These are phyloP conservation scores for Moelleriella libera DNA, from an alignment of 2,329 filamentous ascomycete genomes.

Conservation along the genomic window DNA sequence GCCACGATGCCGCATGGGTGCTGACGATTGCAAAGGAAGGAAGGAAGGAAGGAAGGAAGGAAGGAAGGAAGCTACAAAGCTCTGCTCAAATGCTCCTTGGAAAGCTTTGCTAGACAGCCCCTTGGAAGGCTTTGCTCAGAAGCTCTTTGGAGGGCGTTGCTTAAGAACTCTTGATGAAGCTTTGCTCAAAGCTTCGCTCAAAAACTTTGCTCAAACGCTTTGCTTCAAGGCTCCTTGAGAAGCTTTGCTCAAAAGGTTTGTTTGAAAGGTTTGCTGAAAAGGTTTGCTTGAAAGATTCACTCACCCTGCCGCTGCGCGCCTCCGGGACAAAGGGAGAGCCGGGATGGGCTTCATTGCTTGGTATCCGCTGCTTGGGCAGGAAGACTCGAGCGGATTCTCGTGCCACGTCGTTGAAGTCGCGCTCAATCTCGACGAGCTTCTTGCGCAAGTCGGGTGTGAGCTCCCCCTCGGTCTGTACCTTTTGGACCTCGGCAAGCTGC, in stretches of 20 bases:
- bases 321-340: conserved; percentile 40
- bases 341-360: conserved; percentile 47
- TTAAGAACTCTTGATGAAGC: too few relatives aligned
- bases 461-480: conserved; percentile 60
- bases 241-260: background rate
- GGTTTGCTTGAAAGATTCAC: conserved; percentile 7
- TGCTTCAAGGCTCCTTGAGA: too few relatives aligned
- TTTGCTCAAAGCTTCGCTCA: too few relatives aligned
- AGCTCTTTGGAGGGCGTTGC: too few relatives aligned
- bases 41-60: too few relatives aligned
- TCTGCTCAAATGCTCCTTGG: conserved; percentile 1
- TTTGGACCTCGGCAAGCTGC: conserved; percentile 71
- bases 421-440: conserved; percentile 76
- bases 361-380: conserved; percentile 67
- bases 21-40: background rate
- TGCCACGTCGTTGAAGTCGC: conserved; percentile 88
- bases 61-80: too few relatives aligned
- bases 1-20: background rate
- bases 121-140: too few relatives aligned
- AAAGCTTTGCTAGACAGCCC: background rate
- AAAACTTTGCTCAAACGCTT: too few relatives aligned
- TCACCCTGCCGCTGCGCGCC: conserved; percentile 36
- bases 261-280: background rate
- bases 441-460: conserved; percentile 71
- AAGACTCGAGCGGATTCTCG: conserved; percentile 81